Evolutionary conservation across 2,329 filamentous ascomycete species (phyloP), one percentile per base, ranked within the genome.

Genomic region (Exophiala lecanii-corni): DNA sequence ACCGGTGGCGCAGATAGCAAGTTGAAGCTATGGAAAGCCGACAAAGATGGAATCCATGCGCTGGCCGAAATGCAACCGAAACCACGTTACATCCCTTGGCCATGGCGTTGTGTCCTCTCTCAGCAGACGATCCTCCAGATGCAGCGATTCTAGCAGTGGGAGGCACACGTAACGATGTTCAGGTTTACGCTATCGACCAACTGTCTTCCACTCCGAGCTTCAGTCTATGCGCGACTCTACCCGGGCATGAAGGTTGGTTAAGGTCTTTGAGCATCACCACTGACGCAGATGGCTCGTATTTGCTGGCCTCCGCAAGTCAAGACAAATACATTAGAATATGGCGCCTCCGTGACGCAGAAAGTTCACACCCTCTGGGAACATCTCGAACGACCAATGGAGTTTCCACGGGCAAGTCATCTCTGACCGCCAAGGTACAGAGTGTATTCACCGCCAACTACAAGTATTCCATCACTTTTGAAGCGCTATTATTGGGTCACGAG

Each of bases 301-400:
- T 97, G 16, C 75, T 98, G 15, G 88, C 91, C 1, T 97, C 91
- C 9, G 89, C 89, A 16, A 97, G 91, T 61, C 92, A 98, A 63
- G 92, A 98, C 65, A 96, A 94, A 67, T 98, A 97, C 58, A 83
- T 97, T 46, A 84, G 92, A 30, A 76, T 98, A 25, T 98, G 92
- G 92, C 80, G 89, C 45, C 69, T 98, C 25, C 85, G 86, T 51
- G 71, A 77, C 49, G 13, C 20, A 6, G 44, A 37, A 20, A 23
- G 25, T 15, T 26, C 23, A 7, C n/a, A n/a, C n/a, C n/a, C n/a
- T n/a, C 21, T 41, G 20, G 75, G 74, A 28, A 70, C 67, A 5
- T 70, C 74, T 1, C 67, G 65, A 17, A 71, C 77, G 4, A 67
- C 71, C 9, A 79, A 84, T 47, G 74, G 78, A 7, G 36, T 67